Evolutionary conservation across 129 eudicot genomes (phyloP).

Genomic region (Artemisia tridentata): DNA sequence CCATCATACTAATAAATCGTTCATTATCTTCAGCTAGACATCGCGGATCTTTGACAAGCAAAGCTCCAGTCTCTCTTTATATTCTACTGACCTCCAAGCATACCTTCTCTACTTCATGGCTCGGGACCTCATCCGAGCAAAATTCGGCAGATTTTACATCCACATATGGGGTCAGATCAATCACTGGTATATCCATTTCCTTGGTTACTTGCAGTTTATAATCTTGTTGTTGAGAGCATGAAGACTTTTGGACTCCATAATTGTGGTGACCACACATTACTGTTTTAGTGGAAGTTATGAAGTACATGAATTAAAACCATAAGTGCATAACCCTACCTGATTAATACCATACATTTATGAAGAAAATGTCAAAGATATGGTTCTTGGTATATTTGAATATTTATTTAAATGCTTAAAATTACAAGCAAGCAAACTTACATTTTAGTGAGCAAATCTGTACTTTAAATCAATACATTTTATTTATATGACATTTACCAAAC

Average conservation of each 20-base stretch:
- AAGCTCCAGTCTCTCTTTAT: slow-evolving; percentile 65
- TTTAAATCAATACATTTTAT: too few species aligned
- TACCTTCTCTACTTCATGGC: slow-evolving; percentile 35
- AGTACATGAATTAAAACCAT: too few species aligned
- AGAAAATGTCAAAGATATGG: too few species aligned
- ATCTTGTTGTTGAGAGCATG: too few species aligned
- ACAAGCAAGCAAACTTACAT: too few species aligned
- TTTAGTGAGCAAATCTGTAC: too few species aligned
- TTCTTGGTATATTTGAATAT: too few species aligned
- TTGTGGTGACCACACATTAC: not conserved
- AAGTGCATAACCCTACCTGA: not conserved
- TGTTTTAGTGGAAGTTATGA: not conserved
- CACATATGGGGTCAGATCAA: slow-evolving; percentile 56
- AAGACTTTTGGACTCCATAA: not conserved
- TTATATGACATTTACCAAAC: too few species aligned
- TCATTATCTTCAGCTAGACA: slow-evolving; percentile 61
- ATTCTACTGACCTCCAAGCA: slow-evolving; percentile 64
- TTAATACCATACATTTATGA: not conserved
- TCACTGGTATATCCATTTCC: slow-evolving; percentile 63
- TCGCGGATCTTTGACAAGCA: slow-evolving; percentile 67
- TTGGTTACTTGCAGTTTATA: too few species aligned
- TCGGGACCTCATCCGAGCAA: slow-evolving; percentile 14
- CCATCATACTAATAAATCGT: slow-evolving; percentile 73
- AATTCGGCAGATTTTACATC: slow-evolving; percentile 16
- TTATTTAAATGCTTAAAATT: too few species aligned